Conservation (phyloP, 345 rosid species). For the Psidium guajava region DNA sequence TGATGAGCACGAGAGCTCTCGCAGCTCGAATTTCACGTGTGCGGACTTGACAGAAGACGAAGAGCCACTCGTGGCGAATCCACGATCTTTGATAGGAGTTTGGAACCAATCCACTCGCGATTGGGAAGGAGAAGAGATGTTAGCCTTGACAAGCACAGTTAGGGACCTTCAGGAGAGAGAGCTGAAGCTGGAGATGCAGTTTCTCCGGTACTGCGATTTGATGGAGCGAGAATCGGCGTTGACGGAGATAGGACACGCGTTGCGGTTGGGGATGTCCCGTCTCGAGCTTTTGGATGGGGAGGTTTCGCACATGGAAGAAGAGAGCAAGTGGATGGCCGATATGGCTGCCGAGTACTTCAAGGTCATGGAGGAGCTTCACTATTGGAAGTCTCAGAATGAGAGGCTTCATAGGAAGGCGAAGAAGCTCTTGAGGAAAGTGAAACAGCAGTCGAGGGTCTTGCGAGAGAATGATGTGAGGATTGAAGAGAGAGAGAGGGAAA, state of each 20-base stretch:
- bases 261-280: constrained; percentile 24
- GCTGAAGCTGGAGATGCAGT: constrained; percentile 21
- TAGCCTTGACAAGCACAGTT: constrained; percentile 18
- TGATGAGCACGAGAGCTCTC: not conserved
- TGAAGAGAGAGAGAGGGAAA: constrained; percentile 22
- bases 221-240: constrained; percentile 53
- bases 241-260: constrained; percentile 31
- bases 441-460: constrained; percentile 12
- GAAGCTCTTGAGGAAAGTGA: constrained; percentile 34
- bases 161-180: constrained; percentile 46
- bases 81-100: not conserved
- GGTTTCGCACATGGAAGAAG: constrained; percentile 32
- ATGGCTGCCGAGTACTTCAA: constrained; percentile 23
- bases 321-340: constrained; percentile 22
- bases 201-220: constrained; percentile 31
- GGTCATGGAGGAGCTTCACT: constrained; percentile 23
- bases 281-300: constrained; percentile 37
- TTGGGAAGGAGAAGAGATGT: constrained; percentile 2
- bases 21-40: not conserved
- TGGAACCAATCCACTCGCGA: not conserved
- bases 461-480: constrained; percentile 24
- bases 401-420: constrained; percentile 36
- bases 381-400: constrained; percentile 24
- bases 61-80: not conserved
- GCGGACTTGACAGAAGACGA: constrained; percentile 10